Evolutionary conservation across 768 basidiomycete species (phyloP).

Genomic region (Russula sp.): DNA sequence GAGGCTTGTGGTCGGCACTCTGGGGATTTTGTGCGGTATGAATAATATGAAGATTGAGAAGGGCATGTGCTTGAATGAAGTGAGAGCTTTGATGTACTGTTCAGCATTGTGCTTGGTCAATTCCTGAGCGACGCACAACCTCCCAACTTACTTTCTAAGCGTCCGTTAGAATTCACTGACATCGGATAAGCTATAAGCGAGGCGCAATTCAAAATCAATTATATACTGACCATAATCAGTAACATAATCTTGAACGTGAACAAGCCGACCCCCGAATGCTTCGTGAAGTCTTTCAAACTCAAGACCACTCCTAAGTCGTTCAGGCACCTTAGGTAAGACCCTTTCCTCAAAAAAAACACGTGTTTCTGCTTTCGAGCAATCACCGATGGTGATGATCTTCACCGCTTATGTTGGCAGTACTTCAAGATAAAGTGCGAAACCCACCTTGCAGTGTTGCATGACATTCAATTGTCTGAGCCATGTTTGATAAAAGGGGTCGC

Average conservation of each 20-base stretch:
- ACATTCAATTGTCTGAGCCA: constrained; percentile 76
- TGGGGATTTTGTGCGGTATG: constrained; percentile 61
- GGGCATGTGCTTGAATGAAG: constrained; percentile 77
- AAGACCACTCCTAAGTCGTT: constrained; percentile 44
- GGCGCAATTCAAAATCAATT: not conserved
- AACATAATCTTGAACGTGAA: constrained; percentile 76
- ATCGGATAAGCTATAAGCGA: not conserved
- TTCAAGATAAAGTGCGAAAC: not conserved
- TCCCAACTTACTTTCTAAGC: constrained; percentile 49
- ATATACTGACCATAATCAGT: constrained; percentile 54
- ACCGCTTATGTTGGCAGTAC: not conserved
- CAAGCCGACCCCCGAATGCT: constrained; percentile 78
- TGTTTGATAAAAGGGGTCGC: constrained; percentile 79
- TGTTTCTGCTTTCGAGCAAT: constrained; percentile 68
- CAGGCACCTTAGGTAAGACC: constrained; percentile 63
- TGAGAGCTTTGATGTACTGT: constrained; percentile 73
- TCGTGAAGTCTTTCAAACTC: constrained; percentile 69
- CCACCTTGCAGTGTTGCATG: constrained; percentile 76
- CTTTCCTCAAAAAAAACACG: constrained; percentile 56
- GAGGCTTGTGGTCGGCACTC: constrained; percentile 22
- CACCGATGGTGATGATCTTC: constrained; percentile 72
- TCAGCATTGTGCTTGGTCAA: not conserved
- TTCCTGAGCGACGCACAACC: not conserved
- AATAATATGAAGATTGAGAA: constrained; percentile 82
- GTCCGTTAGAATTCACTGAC: constrained; percentile 68